Evolutionary conservation across 2,329 filamentous ascomycete species (phyloP), one percentile per base, ranked within the genome.

Genomic region (Aureobasidium uvarum): DNA sequence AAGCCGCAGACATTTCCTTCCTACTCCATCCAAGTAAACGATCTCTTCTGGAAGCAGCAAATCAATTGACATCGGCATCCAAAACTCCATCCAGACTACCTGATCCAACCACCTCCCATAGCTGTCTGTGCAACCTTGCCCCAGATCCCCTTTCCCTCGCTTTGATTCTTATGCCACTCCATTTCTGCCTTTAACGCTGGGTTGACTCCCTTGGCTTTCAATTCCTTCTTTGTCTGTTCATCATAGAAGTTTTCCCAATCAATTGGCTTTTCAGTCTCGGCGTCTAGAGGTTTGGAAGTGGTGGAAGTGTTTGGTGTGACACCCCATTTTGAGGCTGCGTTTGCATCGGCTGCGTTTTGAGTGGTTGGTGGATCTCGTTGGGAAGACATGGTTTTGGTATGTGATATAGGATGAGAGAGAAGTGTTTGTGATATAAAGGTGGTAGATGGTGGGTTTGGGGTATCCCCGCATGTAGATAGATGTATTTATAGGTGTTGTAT

Each of bases 161-260:
- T 63, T 7, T 64, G 38, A 5, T 25, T 54, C 20, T 66, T 67
- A 7, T 65, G 66, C 6, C 50, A 60, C 38, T 67, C 66, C 64
- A 67, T 68, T 39, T 70, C 68, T 8, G 67, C 66, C 18, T 68
- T 68, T n/a, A 67, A 39, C 14, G 65, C 66, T 25, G 66, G 64
- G 58, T 65, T 69, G 6, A 69, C 33, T 7, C 67, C 68, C 20
- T 69, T 68, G 2, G 55, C 48, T 31, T 66, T 46, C 2, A 69
- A 14, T n/a, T 66, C 66, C 5, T 46, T 43, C 14, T 64, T 45
- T 33, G 66, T 64, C 23, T 64, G 65, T 59, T 68, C 65, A n/a
- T 68, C 52, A n/a, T 66, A 66, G 25, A 43, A 64, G 3, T 52
- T 66, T 25, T 66, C 68, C 39, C 45, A 65, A 8, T 62, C 59